Percentiles rank a stretch among this genome's conserved stretches.
phyloP scores from a whole-genome alignment of 78 protist genomes.

The Pelomyxa schiedti region DNA sequence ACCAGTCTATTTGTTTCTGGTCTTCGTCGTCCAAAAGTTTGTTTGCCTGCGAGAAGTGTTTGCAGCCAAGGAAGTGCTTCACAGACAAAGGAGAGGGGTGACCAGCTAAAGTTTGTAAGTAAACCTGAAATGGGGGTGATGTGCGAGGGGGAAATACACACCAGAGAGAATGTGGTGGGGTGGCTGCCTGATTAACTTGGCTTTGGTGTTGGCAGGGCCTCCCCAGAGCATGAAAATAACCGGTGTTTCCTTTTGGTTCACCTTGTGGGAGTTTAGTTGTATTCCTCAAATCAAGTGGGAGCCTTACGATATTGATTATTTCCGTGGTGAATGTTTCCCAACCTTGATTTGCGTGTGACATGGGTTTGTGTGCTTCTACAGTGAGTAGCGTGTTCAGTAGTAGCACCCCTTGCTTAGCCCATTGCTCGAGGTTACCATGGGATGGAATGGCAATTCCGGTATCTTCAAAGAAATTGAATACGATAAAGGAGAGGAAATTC shows the following conservation, averaged over 20 bases:
- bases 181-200: slow-evolving; percentile 8
- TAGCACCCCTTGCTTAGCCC: slow-evolving; percentile 83
- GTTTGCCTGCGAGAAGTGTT: not conserved
- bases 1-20: not conserved
- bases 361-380: slow-evolving; percentile 35
- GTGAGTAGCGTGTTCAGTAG: slow-evolving; percentile 67
- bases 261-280: slow-evolving; percentile 18
- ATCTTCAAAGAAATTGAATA: not conserved
- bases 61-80: not conserved
- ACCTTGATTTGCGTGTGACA: slow-evolving; percentile 16
- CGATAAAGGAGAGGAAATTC: not conserved
- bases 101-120: no score
- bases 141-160: not conserved
- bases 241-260: slow-evolving; percentile 6
- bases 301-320: slow-evolving; percentile 1
- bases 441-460: not conserved
- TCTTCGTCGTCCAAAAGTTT: not conserved
- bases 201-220: slow-evolving; percentile 57
- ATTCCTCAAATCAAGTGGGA: no score
- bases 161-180: slow-evolving; percentile 7
- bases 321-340: slow-evolving; percentile 41
- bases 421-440: slow-evolving; percentile 49
- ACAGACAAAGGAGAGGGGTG: not conserved
- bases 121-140: not conserved
- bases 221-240: slow-evolving; percentile 57